These are phyloP conservation scores for Gonapodya prolifera DNA, from an alignment of 192 early-diverging fungal genomes.

Conservation along the genomic window DNA sequence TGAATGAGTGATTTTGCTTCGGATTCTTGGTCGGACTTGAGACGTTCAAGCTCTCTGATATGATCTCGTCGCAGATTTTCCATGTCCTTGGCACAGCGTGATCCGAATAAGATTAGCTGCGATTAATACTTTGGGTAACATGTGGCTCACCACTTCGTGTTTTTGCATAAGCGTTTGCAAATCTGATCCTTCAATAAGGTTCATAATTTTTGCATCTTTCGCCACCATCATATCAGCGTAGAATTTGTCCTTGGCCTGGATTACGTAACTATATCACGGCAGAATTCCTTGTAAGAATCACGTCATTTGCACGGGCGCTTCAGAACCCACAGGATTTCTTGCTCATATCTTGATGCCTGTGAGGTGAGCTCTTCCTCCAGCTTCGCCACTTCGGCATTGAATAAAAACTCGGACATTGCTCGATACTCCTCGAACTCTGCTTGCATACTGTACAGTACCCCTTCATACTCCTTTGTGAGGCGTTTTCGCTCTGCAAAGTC, in stretches of 20 bases:
- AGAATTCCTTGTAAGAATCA: not conserved
- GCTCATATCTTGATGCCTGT: conserved; percentile 38
- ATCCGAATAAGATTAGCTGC: conserved; percentile 2
- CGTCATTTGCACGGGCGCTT: not conserved
- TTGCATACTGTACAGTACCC: conserved; percentile 37
- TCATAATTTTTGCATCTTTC: conserved; percentile 56
- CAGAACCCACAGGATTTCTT: conserved; percentile 33
- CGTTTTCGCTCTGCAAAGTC: conserved; percentile 42
- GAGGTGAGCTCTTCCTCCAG: conserved; percentile 42
- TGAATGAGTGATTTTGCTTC: conserved; percentile 40
- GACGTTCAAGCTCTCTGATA: conserved; percentile 37
- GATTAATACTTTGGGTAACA: not conserved
- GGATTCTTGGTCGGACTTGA: conserved; percentile 46
- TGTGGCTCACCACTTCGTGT: conserved; percentile 33
- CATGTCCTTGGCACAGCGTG: conserved; percentile 26
- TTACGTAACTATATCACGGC: conserved; percentile 20
- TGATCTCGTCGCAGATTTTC: conserved; percentile 46
- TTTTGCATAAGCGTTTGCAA: conserved; percentile 47
- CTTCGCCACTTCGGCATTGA: conserved; percentile 37
- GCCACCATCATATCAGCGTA: conserved; percentile 52
- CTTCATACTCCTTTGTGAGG: conserved; percentile 33
- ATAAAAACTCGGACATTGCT: conserved; percentile 37
- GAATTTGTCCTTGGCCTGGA: conserved; percentile 54
- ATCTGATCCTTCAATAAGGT: conserved; percentile 43
- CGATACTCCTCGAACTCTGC: conserved; percentile 48